Evolutionary conservation across 2,329 filamentous ascomycete species (phyloP), one percentile per base, ranked within the genome.

Genomic region (Cladosporium cucumerinum): DNA sequence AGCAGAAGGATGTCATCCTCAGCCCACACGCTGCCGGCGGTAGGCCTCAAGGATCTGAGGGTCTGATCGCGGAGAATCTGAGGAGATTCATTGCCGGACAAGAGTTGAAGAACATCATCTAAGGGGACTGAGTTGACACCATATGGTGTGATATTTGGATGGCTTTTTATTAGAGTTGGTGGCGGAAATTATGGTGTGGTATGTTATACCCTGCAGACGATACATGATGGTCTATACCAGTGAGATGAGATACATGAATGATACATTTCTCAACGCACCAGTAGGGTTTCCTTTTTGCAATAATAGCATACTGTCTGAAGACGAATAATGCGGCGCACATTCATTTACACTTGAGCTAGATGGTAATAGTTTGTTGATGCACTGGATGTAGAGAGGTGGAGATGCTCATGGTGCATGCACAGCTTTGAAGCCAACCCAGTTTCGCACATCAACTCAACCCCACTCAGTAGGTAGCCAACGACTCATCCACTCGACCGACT

Each of bases 11-110:
- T 68, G 69, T 79, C 36, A 74, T 86, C 32, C 74, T 87, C 26
- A 85, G 82, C 61, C 85, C 85, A 0, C 85, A 87, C 67, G 84
- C 85, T 0, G 86, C 85, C 0, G 86, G 86, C 2, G 86, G 86
- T 0, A 74, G 87, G 65, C 87, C 87, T 5, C 85, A 87, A 75
- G 86, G 82, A 4, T 79, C 83, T 0, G 86, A 88, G 78, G 80
- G 70, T 6, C 75, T 89, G 71, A 87, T 89, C 67, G 82, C 84
- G 48, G 81, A 86, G 65, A 89, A 89, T 69, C 69, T 89, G 75
- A 79, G 86, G 68, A 78, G 82, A 67, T 86, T 88, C 71, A 68
- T 87, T 68, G 86, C 86, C 0, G 82, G 82, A 0, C 86, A 89
- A 78, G 72, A 80, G 63, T 69, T 89, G 72, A 86, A 80, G 79